Evolutionary conservation across 352 stramenopile species (phyloP), one percentile per base, ranked within the genome.

Genomic region (Globisporangium nagaii): DNA sequence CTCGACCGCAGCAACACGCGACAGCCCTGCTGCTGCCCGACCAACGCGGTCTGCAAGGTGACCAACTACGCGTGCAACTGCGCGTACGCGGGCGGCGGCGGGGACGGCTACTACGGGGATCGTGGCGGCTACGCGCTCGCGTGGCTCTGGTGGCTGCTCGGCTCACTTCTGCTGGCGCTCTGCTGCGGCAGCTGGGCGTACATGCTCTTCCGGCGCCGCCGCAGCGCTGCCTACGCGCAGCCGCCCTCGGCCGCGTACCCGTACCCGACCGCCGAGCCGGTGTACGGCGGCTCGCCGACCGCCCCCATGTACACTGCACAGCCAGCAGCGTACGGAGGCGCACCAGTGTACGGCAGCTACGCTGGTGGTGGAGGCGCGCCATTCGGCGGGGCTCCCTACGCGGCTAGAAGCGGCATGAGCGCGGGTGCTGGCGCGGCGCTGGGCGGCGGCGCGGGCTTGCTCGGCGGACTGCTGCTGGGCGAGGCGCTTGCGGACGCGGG

Each of bases 61-160:
- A 66, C 68, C 24, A 86, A 70, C 30, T 86, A 84, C 42, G 65
- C 65, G 9, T 82, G 75, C 51, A 77, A 76, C 36, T 80, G 69
- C 25, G 50, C 58, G 15, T 68, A 61, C 24, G 19, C 30, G 1
- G 46, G 32, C 8, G 13, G n/a, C 13, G 9, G 17, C 1, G 4
- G 13, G 1, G 35, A 40, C 42, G 24, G 17, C 1, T 42, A 41
- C 47, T n/a, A 53, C 36, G 12, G 36, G n/a, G 41, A 24, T 12
- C 25, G 56, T 31, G 64, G 41, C 45, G 48, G 27, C 2, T 28
- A 48, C 37, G 45, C 58, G 36, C 46, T 82, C 11, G 19, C 65
- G 27, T 78, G 70, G 75, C 55, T 86, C 9, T 83, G 67, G 72
- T 83, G 47, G 47, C 47, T 54, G 35, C 47, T 55, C 24, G 47